Base-by-base conservation (phyloP, 306 rosid genomes). In the Inga laurina region DNA sequence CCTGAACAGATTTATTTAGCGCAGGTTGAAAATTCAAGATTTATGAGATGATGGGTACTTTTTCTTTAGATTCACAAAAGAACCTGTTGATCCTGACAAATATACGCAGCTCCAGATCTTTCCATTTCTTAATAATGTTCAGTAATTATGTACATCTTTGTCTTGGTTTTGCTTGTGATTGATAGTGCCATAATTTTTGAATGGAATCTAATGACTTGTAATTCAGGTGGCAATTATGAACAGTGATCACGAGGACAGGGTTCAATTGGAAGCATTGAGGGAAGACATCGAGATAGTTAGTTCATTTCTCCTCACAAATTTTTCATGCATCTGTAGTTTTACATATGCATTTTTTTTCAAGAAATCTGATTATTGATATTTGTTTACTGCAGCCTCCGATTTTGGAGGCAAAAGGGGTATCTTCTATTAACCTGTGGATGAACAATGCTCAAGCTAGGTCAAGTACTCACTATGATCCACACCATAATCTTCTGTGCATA, bases 401-500 rank as follows among this genome's bases (percentile, higher is more conserved):
- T 89, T 84, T 94, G 90, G 91, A 73, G 79, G 90, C 70, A 30
- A 97, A 89, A 87, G 86, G 54, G 72, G 22, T 94, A 82, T 88
- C 90, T 79, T 92, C 97, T 43, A 80, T 91, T 82, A 97, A 97
- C 87, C 88, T 97, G 80, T 97, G 99, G 99, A 92, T 97, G 99
- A 97, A 94, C 93, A 91, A 84, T 84, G 88, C 93, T 74, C 85
- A 84, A 65, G 89, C 95, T 75, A 92, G 97, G 90, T 97, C 98
- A 79, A 97, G 98, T 85, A 86, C 98, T 73, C 99, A 94, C 88
- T 97, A 97, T 88, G 99, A 97, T 87, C 99, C 99, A 35, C 94
- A 94, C 87, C 95, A 94, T 78, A 97, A 94, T 82, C 90, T 97
- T 87, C 91, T 97, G 69, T 92, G 99, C 80, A 35, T 92, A 79